Evolutionary conservation across 176 grass and related monocot genomes (phyloP).

Genomic region (Pontederia crassipes): DNA sequence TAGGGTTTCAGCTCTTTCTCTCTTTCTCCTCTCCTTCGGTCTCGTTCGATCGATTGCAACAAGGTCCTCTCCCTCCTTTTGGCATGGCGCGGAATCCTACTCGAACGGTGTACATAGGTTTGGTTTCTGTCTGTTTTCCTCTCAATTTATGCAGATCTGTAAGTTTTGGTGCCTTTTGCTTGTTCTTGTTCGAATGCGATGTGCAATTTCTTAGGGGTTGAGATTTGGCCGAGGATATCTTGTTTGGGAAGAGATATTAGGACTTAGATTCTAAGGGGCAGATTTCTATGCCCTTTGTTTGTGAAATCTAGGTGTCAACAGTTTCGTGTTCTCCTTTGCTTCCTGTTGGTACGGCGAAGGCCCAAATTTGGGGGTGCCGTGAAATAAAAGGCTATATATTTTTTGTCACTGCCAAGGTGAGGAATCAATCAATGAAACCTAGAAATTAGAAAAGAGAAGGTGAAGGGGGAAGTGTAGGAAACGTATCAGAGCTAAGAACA

Average conservation of each 20-base stretch:
- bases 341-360: too few species aligned
- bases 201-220: neutral
- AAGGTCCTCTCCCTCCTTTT: neutral
- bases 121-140: slow-evolving; percentile 4
- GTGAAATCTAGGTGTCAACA: neutral
- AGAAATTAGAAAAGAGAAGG: too few species aligned
- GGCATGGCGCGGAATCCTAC: slow-evolving; percentile 57
- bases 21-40: neutral
- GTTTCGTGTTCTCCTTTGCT: too few species aligned
- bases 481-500: too few species aligned
- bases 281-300: neutral
- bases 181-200: neutral
- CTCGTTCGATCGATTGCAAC: too few species aligned
- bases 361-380: too few species aligned
- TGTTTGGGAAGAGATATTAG: neutral
- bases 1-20: neutral
- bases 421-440: too few species aligned
- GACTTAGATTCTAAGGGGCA: neutral
- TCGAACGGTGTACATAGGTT: slow-evolving; percentile 72
- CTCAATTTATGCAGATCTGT: neutral
- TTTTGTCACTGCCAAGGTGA: too few species aligned
- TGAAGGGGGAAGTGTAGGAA: too few species aligned
- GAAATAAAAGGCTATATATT: too few species aligned
- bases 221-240: neutral
- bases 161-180: neutral